phyloP scores from a whole-genome alignment of 176 grass and related monocot genomes.

The Stipa capillata region DNA sequence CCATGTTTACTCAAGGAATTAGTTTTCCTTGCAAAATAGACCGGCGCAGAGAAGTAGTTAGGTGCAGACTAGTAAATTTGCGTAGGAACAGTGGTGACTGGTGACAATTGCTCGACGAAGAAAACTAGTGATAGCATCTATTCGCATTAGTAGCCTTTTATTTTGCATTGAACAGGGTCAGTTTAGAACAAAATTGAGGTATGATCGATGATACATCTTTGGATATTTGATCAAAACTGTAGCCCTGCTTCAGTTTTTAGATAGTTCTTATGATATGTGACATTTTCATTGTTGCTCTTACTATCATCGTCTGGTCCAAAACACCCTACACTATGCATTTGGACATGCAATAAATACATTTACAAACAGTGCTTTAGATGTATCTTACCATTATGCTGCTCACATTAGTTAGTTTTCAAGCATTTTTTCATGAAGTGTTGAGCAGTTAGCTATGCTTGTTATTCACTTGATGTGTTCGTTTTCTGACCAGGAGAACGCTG shows the following conservation, averaged over 20 bases:
- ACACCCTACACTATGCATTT: not conserved
- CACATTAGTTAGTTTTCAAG: not conserved
- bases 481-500: not conserved
- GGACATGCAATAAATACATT: not conserved
- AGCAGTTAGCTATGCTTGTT: no score
- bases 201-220: not conserved
- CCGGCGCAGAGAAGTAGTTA: not conserved
- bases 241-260: not conserved
- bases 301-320: not conserved
- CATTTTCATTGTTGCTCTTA: not conserved
- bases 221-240: not conserved
- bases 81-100: no score
- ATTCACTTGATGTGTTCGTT: not conserved
- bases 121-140: not conserved
- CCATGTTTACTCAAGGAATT: not conserved
- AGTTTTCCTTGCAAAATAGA: not conserved
- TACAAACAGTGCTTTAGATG: not conserved
- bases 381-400: not conserved
- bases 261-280: no score
- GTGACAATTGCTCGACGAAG: not conserved
- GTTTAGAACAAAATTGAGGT: not conserved
- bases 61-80: not conserved
- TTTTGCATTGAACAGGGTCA: no score
- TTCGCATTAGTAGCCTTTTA: not conserved
- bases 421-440: not conserved